Evolutionary conservation across 352 stramenopile species (phyloP).

Genomic region (Pythium grandisporangium): DNA sequence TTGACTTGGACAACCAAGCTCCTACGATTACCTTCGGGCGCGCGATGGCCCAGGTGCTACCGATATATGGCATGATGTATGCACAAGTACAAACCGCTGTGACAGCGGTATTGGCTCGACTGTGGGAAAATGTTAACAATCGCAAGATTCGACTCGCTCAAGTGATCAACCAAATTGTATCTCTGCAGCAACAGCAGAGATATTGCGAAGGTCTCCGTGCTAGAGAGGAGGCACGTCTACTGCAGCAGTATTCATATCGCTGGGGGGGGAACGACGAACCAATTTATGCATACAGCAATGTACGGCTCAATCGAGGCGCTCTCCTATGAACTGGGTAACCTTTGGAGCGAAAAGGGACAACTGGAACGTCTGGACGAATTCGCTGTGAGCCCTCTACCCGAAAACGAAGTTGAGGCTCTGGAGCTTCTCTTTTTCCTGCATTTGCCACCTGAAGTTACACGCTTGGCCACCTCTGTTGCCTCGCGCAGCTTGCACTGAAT

Average conservation of each 20-base stretch:
- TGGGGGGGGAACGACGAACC: too few relatives aligned
- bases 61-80: not conserved
- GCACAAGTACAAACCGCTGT: too few relatives aligned
- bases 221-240: not conserved
- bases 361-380: constrained; percentile 6
- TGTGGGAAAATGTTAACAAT: not conserved
- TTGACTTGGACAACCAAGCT: not conserved
- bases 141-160: too few relatives aligned
- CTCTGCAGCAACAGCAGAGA: too few relatives aligned
- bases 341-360: not conserved
- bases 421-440: constrained; percentile 32
- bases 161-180: too few relatives aligned
- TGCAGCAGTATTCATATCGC: not conserved
- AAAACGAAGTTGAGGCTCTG: constrained; percentile 6
- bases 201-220: constrained; percentile 14
- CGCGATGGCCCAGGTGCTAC: not conserved
- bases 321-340: not conserved
- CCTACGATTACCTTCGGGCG: not conserved
- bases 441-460: constrained; percentile 23
- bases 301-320: not conserved
- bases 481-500: constrained; percentile 18
- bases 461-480: constrained; percentile 20
- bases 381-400: constrained; percentile 20
- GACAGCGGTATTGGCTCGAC: not conserved
- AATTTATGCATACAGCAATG: too few relatives aligned